Conservation (phyloP, 192 early-diverging fungal genomes). For the Coemansia sp. region DNA sequence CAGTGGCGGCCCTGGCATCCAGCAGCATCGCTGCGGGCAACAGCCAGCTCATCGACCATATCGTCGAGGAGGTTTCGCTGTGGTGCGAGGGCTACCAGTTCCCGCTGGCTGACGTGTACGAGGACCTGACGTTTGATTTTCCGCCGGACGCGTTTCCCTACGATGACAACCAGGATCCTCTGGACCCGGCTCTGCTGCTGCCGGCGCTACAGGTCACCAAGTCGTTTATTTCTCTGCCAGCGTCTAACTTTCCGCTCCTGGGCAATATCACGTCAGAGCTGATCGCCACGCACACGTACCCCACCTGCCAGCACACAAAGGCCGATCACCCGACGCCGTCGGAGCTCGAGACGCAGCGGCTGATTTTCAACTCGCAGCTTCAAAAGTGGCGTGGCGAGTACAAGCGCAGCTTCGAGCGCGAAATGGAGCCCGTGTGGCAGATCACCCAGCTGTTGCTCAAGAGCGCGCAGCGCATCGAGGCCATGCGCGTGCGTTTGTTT, state of each 20-base stretch:
- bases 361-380: slow-evolving; percentile 69
- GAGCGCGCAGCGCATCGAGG: slow-evolving; percentile 57
- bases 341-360: slow-evolving; percentile 68
- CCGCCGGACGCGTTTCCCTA: slow-evolving; percentile 53
- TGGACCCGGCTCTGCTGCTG: slow-evolving; percentile 66
- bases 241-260: slow-evolving; percentile 63
- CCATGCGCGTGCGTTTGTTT: slow-evolving; percentile 57
- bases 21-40: slow-evolving; percentile 1
- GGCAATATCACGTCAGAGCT: slow-evolving; percentile 69
- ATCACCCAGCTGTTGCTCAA: slow-evolving; percentile 57
- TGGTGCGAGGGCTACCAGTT: slow-evolving; percentile 57
- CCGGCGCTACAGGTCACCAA: slow-evolving; percentile 68
- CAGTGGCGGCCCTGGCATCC: slow-evolving; percentile 7
- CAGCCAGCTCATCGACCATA: slow-evolving; percentile 34
- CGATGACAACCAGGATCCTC: slow-evolving; percentile 60
- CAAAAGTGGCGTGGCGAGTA: slow-evolving; percentile 56
- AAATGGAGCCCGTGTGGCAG: slow-evolving; percentile 67
- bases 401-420: slow-evolving; percentile 59
- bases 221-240: slow-evolving; percentile 61
- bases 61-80: slow-evolving; percentile 42
- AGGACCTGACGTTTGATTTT: slow-evolving; percentile 55
- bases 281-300: slow-evolving; percentile 68
- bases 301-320: slow-evolving; percentile 70
- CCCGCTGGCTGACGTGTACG: slow-evolving; percentile 55
- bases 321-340: slow-evolving; percentile 64